phyloP scores from a whole-genome alignment of 257 asterid species.

The Scutellaria minor region DNA sequence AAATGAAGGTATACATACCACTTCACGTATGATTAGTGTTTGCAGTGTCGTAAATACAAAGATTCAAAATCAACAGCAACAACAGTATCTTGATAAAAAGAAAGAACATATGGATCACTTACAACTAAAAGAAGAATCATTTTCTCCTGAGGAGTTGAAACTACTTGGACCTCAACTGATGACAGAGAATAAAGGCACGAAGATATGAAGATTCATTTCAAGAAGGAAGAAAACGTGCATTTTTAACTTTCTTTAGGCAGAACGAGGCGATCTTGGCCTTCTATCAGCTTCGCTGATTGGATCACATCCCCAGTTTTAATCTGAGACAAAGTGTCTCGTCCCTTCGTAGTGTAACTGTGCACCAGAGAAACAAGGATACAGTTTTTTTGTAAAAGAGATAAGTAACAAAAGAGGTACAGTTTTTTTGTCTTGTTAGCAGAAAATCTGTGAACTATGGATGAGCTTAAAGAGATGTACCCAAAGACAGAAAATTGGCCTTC shows the following conservation, averaged over 20 bases:
- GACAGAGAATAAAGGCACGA: background rate
- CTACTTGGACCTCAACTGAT: background rate
- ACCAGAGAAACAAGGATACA: constrained; percentile 23
- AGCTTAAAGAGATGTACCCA: constrained; percentile 54
- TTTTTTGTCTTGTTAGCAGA: background rate
- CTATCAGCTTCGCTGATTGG: constrained; percentile 78
- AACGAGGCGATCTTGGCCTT: constrained; percentile 85
- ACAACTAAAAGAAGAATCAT: background rate
- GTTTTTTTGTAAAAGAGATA: background rate
- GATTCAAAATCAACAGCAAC: constrained; percentile 14
- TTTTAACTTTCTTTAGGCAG: constrained; percentile 55
- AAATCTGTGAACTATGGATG: background rate
- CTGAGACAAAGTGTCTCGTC: constrained; percentile 73
- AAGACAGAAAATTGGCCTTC: constrained; percentile 96
- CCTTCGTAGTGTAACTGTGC: constrained; percentile 67
- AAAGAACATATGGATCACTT: background rate
- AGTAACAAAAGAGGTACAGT: background rate
- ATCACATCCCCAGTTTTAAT: constrained; percentile 83
- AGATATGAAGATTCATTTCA: constrained; percentile 16
- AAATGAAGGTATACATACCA: background rate
- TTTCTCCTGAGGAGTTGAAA: constrained; percentile 1
- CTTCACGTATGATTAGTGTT: background rate
- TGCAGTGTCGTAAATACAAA: constrained; percentile 3
- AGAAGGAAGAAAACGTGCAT: background rate
- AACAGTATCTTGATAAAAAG: background rate